Evolutionary conservation across 768 basidiomycete species (phyloP).

Genomic region (Mycena leptocephala): DNA sequence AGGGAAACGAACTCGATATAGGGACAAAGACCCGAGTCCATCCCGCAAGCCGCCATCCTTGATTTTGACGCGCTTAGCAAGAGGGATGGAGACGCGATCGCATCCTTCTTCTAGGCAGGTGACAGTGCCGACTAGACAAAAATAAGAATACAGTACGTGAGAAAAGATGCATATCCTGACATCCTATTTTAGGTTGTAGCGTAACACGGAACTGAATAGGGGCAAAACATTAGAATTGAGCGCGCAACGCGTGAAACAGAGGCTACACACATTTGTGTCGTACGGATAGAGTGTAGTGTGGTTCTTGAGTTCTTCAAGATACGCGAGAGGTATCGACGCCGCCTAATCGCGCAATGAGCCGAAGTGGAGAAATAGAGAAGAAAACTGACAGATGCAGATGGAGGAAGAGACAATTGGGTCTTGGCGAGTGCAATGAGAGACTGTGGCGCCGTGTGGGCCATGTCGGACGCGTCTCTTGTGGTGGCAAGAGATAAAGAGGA

Average conservation of each 20-base stretch:
- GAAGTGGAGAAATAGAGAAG: background rate
- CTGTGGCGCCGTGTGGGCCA: conserved; percentile 5
- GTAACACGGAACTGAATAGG: conserved; percentile 21
- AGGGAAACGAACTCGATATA: conserved; percentile 59
- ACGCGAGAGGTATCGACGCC: conserved; percentile 47
- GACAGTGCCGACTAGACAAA: conserved; percentile 56
- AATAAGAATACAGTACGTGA: conserved; percentile 4
- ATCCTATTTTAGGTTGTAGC: conserved; percentile 23
- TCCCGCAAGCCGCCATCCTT: conserved; percentile 59
- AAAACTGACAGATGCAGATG: conserved; percentile 11
- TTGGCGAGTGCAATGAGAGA: conserved; percentile 13
- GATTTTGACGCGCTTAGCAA: conserved; percentile 46
- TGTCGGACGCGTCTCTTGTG: conserved; percentile 12
- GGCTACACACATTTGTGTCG: conserved; percentile 51
- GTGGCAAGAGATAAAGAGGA: conserved; percentile 2
- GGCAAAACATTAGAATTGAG: background rate
- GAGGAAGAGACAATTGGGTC: conserved; percentile 14
- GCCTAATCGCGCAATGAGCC: conserved; percentile 21
- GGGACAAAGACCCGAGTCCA: conserved; percentile 64
- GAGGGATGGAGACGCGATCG: conserved; percentile 47
- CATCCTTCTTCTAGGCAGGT: conserved; percentile 68
- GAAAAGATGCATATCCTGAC: conserved; percentile 27
- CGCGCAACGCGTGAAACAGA: background rate
- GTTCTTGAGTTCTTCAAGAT: conserved; percentile 53
- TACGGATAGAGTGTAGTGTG: conserved; percentile 51